Percentiles rank a stretch among this genome's conserved stretches.
These are phyloP conservation scores for Ogataea nakhonphanomensis DNA, from an alignment of 805 yeast species.

Conservation along the genomic window DNA sequence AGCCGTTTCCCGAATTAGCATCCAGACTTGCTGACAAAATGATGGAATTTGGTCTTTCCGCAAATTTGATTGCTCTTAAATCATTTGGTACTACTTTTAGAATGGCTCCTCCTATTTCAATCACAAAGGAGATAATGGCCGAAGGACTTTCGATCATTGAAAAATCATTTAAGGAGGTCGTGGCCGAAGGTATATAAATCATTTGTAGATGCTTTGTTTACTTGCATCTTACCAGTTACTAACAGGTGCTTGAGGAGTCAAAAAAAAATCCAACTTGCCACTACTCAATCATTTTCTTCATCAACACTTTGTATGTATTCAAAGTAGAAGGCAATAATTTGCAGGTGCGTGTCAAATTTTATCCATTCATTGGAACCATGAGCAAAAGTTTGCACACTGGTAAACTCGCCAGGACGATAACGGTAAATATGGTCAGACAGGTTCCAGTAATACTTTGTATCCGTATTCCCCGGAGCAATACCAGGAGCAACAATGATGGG, in stretches of 20 bases:
- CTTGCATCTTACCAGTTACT: neutral
- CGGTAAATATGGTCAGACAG: conserved; percentile 54
- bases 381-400: conserved; percentile 29
- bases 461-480: conserved; percentile 58
- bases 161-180: conserved; percentile 13
- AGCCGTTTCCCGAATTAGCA: conserved; percentile 35
- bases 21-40: conserved; percentile 22
- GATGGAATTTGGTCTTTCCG: conserved; percentile 30
- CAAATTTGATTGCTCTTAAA: conserved; percentile 27
- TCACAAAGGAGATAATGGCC: conserved; percentile 21
- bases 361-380: conserved; percentile 66
- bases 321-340: conserved; percentile 50
- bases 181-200: conserved; percentile 2
- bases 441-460: conserved; percentile 57
- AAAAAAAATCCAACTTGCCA: no score
- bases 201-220: no score
- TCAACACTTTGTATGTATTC: conserved; percentile 37
- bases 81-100: conserved; percentile 13
- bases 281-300: conserved; percentile 11
- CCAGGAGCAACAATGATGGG: conserved; percentile 42
- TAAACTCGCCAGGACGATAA: conserved; percentile 44
- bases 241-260: no score
- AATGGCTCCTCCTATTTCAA: conserved; percentile 29
- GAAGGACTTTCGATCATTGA: conserved; percentile 20
- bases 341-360: conserved; percentile 50